Conservation (phyloP, 495 filamentous ascomycete genomes). For the Oleoguttula mirabilis region DNA sequence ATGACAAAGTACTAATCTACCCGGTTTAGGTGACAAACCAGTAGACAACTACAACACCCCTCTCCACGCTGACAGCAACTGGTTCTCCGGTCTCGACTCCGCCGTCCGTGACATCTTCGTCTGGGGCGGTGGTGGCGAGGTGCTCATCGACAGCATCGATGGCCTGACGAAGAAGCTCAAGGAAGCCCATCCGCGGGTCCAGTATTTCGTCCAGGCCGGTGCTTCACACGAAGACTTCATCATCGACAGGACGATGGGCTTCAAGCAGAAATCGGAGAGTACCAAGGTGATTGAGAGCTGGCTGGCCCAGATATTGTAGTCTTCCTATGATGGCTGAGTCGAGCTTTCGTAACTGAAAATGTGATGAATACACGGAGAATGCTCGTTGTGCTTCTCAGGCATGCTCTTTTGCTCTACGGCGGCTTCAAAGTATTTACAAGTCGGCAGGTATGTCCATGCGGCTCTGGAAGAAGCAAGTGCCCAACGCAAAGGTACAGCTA, state of each 20-base stretch:
- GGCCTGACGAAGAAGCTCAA: constrained; percentile 36
- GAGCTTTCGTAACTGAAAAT: too few relatives aligned
- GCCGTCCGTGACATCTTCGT: constrained; percentile 40
- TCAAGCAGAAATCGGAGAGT: constrained; percentile 24
- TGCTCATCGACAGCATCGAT: constrained; percentile 45
- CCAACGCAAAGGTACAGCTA: too few relatives aligned
- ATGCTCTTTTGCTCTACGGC: too few relatives aligned
- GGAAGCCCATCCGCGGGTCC: constrained; percentile 21
- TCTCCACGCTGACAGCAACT: constrained; percentile 35
- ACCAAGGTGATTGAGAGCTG: constrained; percentile 21
- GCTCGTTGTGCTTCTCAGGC: too few relatives aligned
- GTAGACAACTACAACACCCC: constrained; percentile 48
- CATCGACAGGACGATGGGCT: constrained; percentile 30
- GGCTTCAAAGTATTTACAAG: too few relatives aligned
- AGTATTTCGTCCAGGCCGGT: constrained; percentile 20
- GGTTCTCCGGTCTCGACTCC: constrained; percentile 39
- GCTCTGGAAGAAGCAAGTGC: too few relatives aligned
- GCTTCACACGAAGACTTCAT: constrained; percentile 34
- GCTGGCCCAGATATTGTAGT: constrained; percentile 8
- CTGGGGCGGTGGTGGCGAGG: constrained; percentile 44
- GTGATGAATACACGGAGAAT: too few relatives aligned
- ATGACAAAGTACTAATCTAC: neutral
- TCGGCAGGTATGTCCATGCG: too few relatives aligned
- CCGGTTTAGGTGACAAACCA: constrained; percentile 13
- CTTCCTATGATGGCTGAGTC: too few relatives aligned